A percentile compares a stretch with the other conserved stretches of the same genome.
These are phyloP conservation scores for Cercospora canescens DNA, from an alignment of 2,329 filamentous ascomycete species.

Conservation along the genomic window DNA sequence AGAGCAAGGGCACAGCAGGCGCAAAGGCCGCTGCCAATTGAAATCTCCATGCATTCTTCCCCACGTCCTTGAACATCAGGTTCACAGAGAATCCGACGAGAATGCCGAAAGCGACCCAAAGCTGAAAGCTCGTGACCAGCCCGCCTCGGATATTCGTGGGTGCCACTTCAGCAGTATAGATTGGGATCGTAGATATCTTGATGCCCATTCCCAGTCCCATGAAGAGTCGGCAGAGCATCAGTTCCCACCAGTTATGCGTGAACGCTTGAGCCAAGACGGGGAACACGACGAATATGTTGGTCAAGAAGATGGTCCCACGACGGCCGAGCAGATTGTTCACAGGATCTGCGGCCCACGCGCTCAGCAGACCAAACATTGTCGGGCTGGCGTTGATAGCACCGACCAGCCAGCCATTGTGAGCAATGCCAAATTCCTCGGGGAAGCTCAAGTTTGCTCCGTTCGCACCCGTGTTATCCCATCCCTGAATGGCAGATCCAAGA, in stretches of 20 bases:
- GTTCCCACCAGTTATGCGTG: constrained; percentile 68
- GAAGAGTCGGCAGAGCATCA: constrained; percentile 67
- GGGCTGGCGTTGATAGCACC: constrained; percentile 53
- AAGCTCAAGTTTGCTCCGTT: constrained; percentile 36
- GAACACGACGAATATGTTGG: constrained; percentile 54
- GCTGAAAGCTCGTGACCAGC: constrained; percentile 37
- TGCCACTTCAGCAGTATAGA: constrained; percentile 45
- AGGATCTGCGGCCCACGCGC: constrained; percentile 55
- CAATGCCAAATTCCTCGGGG: constrained; percentile 29
- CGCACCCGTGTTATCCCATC: constrained; percentile 35
- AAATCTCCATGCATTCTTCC: constrained; percentile 61
- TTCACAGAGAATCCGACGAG: constrained; percentile 64
- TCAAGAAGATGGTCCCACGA: constrained; percentile 40
- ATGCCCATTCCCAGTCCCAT: constrained; percentile 58
- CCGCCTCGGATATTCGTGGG: constrained; percentile 47
- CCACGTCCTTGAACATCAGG: constrained; percentile 55
- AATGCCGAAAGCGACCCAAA: constrained; percentile 60
- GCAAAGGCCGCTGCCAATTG: constrained; percentile 64
- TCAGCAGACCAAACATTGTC: constrained; percentile 42
- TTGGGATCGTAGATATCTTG: constrained; percentile 47
- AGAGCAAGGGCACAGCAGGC: constrained; percentile 62
- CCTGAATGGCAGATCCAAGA: constrained; percentile 24
- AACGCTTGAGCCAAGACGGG: constrained; percentile 64
- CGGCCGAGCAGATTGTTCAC: constrained; percentile 34
- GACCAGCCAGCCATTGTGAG: constrained; percentile 24